These are phyloP conservation scores for Calycina herbarum DNA, from an alignment of 2,329 filamentous ascomycete species.

Conservation along the genomic window DNA sequence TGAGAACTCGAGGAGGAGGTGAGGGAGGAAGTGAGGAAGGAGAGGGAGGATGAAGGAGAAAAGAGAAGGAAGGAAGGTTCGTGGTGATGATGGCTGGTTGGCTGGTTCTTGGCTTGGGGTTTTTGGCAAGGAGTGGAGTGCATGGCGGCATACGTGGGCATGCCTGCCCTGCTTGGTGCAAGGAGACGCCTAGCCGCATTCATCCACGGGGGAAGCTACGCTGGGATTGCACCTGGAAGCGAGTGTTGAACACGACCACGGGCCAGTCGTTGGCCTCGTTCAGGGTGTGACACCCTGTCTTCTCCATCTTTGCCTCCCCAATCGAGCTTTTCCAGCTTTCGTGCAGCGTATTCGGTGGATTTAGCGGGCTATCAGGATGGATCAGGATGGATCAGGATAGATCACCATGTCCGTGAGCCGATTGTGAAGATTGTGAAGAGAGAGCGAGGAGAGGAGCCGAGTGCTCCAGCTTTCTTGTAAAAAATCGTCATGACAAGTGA, in stretches of 20 bases:
- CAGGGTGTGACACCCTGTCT: background rate
- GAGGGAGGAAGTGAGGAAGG: conserved; percentile 14
- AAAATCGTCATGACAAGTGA: background rate
- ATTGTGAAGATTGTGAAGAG: background rate
- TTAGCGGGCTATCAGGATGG: background rate
- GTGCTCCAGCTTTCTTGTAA: background rate
- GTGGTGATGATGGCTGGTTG: background rate
- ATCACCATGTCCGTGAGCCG: background rate
- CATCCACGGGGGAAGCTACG: background rate
- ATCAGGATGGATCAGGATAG: background rate
- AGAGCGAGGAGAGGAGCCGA: too few relatives aligned
- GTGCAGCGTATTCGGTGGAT: background rate
- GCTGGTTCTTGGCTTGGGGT: background rate
- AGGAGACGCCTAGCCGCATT: background rate
- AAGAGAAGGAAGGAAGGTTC: conserved; percentile 12
- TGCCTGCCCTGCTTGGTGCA: background rate
- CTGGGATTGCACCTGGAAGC: background rate
- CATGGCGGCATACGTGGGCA: background rate
- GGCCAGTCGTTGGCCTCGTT: background rate
- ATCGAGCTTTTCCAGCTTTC: background rate
- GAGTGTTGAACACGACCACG: background rate
- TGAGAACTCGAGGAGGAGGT: conserved; percentile 11
- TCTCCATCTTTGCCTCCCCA: conserved; percentile 2
- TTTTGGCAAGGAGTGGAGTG: background rate
- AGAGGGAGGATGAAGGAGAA: conserved; percentile 10